Conservation (phyloP, 192 early-diverging fungal genomes). For the Spinellus fusiger region DNA sequence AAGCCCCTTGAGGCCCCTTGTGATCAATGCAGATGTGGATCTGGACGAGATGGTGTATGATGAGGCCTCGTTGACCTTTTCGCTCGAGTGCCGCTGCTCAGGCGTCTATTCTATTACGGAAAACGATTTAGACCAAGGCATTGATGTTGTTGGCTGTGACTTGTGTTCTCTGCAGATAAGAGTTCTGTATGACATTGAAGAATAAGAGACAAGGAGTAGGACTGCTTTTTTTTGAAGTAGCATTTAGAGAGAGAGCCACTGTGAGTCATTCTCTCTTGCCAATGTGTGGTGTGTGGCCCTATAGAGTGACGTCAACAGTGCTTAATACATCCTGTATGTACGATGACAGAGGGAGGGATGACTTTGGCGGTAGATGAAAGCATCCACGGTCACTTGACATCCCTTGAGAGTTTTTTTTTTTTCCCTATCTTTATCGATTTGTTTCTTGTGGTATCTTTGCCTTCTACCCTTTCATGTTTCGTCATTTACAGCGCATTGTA, state of each 20-base stretch:
- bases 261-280: no score
- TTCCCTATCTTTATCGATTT: no score
- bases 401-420: no score
- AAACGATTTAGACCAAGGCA: conserved; percentile 55
- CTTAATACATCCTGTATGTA: no score
- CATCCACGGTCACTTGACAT: no score
- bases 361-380: background rate
- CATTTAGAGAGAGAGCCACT: background rate
- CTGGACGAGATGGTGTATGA: conserved; percentile 78
- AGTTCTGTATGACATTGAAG: conserved; percentile 58
- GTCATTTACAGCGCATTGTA: no score
- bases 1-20: conserved; percentile 36
- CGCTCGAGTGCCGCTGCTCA: conserved; percentile 61
- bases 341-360: background rate
- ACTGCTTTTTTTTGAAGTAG: background rate
- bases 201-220: conserved; percentile 30
- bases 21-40: conserved; percentile 70
- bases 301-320: no score
- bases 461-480: no score
- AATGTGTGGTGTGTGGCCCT: no score
- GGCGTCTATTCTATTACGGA: conserved; percentile 55
- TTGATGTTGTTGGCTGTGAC: conserved; percentile 57
- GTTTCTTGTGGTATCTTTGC: no score
- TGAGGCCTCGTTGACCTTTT: conserved; percentile 39
- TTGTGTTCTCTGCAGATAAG: conserved; percentile 64